Percentiles rank a stretch among this genome's conserved stretches.
Conservation (phyloP, 345 rosid species). For the sweet orange (Citrus sinensis) region DNA sequence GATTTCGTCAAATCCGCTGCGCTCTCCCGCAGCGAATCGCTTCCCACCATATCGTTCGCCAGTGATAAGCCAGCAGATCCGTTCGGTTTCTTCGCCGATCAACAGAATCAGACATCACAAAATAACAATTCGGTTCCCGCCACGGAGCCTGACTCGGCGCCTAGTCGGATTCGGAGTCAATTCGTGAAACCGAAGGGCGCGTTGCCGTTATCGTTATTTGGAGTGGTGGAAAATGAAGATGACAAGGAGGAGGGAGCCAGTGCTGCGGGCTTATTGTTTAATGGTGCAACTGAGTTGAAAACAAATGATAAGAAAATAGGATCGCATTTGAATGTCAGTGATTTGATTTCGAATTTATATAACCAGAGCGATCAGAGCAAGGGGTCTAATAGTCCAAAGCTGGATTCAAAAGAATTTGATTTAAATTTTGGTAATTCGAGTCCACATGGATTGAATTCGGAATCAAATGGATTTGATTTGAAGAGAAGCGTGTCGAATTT, state of each 20-base stretch:
- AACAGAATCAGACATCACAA: background rate
- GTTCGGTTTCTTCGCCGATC: slow-evolving; percentile 19
- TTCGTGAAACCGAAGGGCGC: slow-evolving; percentile 49
- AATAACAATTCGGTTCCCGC: background rate
- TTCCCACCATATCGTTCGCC: slow-evolving; percentile 7
- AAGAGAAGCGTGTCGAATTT: slow-evolving; percentile 9
- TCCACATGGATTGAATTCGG: slow-evolving; percentile 7
- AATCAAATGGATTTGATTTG: slow-evolving; percentile 16
- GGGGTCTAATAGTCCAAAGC: slow-evolving; percentile 10
- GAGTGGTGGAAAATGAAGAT: slow-evolving; percentile 40
- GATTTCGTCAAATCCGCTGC: slow-evolving; percentile 52
- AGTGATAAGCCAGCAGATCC: slow-evolving; percentile 7
- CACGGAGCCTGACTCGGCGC: slow-evolving; percentile 25
- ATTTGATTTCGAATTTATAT: slow-evolving; percentile 46
- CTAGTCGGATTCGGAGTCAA: slow-evolving; percentile 33
- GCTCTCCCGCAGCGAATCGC: slow-evolving; percentile 22
- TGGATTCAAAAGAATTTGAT: slow-evolving; percentile 6
- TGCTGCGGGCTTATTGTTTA: slow-evolving; percentile 26
- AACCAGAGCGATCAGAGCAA: slow-evolving; percentile 21
- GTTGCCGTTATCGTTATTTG: slow-evolving; percentile 83
- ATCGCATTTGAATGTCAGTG: slow-evolving; percentile 23
- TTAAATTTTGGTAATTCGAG: slow-evolving; percentile 8
- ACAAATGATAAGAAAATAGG: slow-evolving; percentile 20
- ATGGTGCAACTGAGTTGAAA: slow-evolving; percentile 22
- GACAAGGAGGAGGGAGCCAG: slow-evolving; percentile 39